Conservation (phyloP, 2,329 filamentous ascomycete species). For the Chalaropsis thielavioides region DNA sequence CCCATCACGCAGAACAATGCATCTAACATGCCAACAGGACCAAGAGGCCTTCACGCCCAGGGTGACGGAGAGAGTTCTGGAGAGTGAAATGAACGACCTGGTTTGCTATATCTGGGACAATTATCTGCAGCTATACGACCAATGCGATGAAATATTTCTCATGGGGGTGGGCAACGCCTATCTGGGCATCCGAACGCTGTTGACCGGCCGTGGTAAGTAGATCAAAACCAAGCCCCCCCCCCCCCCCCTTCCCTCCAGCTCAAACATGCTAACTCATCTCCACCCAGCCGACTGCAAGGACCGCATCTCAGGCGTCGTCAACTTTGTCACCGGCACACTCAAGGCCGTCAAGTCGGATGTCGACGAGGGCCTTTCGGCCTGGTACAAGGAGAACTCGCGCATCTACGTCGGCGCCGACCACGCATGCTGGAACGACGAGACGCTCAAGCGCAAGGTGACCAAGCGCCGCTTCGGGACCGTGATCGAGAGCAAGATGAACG, state of each 20-base stretch:
- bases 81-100: slow-evolving; percentile 54
- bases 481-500: slow-evolving; percentile 34
- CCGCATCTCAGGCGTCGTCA: slow-evolving; percentile 57
- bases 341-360: slow-evolving; percentile 67
- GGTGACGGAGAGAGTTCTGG: slow-evolving; percentile 33
- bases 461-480: slow-evolving; percentile 49
- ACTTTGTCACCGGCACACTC: slow-evolving; percentile 65
- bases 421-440: slow-evolving; percentile 55
- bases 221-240: slow-evolving; percentile 10
- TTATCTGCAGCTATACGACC: slow-evolving; percentile 67
- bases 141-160: slow-evolving; percentile 62
- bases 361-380: slow-evolving; percentile 55
- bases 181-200: slow-evolving; percentile 63
- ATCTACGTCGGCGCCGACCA: slow-evolving; percentile 68
- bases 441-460: slow-evolving; percentile 42
- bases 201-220: slow-evolving; percentile 57
- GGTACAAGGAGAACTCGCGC: slow-evolving; percentile 72
- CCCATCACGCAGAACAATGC: not conserved
- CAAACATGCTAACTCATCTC: slow-evolving; percentile 15
- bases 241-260: not conserved
- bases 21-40: slow-evolving; percentile 26
- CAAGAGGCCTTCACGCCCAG: slow-evolving; percentile 34
- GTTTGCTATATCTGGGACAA: slow-evolving; percentile 92
- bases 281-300: slow-evolving; percentile 43
- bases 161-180: slow-evolving; percentile 86